Conservation (phyloP, 2,329 filamentous ascomycete species). For the Fusarium temperatum region DNA sequence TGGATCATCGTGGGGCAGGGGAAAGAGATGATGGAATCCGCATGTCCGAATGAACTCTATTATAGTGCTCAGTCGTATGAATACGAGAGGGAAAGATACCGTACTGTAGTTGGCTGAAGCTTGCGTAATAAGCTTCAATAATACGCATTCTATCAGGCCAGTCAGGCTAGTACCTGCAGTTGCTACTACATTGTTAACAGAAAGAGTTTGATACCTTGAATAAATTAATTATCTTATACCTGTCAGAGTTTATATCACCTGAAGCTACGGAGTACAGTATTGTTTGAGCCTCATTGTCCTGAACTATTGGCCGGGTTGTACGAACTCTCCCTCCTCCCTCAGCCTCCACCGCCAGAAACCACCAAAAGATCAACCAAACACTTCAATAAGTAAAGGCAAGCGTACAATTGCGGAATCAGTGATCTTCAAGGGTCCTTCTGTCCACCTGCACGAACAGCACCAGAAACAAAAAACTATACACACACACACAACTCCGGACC, state of each 20-base stretch:
- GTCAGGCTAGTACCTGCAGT: neutral
- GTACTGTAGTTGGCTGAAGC: neutral
- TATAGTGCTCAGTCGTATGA: neutral
- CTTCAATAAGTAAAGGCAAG: neutral
- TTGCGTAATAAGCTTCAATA: neutral
- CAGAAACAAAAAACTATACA: neutral
- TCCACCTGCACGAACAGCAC: slow-evolving; percentile 4
- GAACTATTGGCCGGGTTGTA: neutral
- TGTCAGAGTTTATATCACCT: neutral
- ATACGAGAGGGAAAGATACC: neutral
- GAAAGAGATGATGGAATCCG: slow-evolving; percentile 16
- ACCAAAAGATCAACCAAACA: neutral
- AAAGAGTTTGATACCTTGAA: neutral
- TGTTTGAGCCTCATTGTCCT: neutral
- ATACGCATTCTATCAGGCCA: neutral
- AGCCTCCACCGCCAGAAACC: slow-evolving; percentile 9
- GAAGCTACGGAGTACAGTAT: neutral
- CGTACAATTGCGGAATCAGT: slow-evolving; percentile 2
- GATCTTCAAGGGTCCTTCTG: slow-evolving; percentile 28
- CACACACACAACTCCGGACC: slow-evolving; percentile 5
- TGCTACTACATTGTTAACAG: neutral
- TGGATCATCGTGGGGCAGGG: neutral
- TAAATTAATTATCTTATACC: neutral
- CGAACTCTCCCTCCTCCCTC: neutral
- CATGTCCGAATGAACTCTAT: slow-evolving; percentile 7